Evolutionary conservation across 495 filamentous ascomycete species (phyloP), one percentile per base, ranked within the genome.

Genomic region (Trichoderma parareesei): DNA sequence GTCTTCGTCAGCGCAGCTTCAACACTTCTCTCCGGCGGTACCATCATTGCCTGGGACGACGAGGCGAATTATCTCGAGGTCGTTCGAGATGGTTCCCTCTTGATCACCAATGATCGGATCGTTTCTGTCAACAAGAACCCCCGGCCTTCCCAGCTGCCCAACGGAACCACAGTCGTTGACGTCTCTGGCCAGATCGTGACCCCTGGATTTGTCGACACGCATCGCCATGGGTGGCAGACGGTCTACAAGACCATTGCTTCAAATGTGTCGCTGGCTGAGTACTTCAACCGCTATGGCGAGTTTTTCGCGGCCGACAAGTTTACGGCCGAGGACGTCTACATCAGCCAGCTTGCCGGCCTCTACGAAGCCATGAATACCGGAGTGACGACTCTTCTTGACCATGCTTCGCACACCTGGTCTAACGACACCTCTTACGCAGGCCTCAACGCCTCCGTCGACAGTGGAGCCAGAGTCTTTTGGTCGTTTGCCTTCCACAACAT

Each of bases 161-260:
- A 11, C 2, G 71, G 70, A 44, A 69, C 72, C 14, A 67, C 76
- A 64, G 59, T 73, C n/a, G 75, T 84, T 40, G 73, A 82, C 68
- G 76, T 73, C 60, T 77, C 70, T 0, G 71, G 75, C 65, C 79
- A 80, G 62, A 79, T 84, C 59, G 71, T 83, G 27, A 70, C 74
- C 5, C 78, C 81, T 0, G 82, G 82, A n/a, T 82, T 83, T 70
- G 70, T 84, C 63, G 78, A 83, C 68, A 83, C 81, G 0, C 82
- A 83, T 70, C 76, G 75, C 61, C 80, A 84, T 70, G 71, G 77
- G 35, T 83, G 79, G 80, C 82, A 84, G 67, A 80, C 80, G 0
- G 73, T 71, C 35, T 76, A 75, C 68, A 77, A 77, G 60, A 76
- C 74, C 0, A 63, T 76, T 16, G 74, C 38, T 38, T 69, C 71